Evolutionary conservation across 257 asterid species (phyloP).

Genomic region (Petunia secreta): DNA sequence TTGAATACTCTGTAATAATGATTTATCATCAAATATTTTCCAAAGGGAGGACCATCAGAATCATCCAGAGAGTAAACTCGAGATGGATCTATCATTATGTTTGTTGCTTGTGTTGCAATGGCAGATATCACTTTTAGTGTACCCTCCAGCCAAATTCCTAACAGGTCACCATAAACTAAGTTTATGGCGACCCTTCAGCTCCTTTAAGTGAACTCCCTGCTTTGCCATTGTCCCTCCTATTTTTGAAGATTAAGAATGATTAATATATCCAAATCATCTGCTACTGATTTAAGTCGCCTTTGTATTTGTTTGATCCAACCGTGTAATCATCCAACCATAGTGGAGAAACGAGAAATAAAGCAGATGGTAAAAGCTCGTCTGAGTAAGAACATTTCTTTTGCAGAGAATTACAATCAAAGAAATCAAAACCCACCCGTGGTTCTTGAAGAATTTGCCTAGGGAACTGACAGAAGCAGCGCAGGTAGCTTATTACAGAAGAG

Average conservation of each 20-base stretch:
- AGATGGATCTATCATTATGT: neutral
- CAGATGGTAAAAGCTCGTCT: conserved; percentile 13
- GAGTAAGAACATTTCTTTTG: conserved; percentile 26
- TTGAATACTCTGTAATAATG: too few relatives aligned
- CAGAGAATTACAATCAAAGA: conserved; percentile 68
- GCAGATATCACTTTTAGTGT: too few relatives aligned
- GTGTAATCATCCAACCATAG: neutral
- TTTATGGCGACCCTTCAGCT: neutral
- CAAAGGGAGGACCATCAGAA: neutral
- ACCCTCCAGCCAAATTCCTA: neutral
- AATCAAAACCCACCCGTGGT: conserved; percentile 78
- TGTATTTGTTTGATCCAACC: neutral
- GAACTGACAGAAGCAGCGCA: conserved; percentile 73
- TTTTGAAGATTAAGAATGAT: neutral
- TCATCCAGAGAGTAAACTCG: neutral
- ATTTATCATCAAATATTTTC: neutral
- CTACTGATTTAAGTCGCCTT: neutral
- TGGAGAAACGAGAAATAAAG: neutral
- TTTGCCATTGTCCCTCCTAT: neutral
- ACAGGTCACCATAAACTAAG: too few relatives aligned
- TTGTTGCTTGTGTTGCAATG: neutral
- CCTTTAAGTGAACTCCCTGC: neutral
- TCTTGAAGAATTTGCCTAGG: conserved; percentile 74
- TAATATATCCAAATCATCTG: neutral
- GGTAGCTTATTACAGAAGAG: conserved; percentile 53